These are phyloP conservation scores for Takashimella koratensis DNA, from an alignment of 1,284 basidiomycete genomes.

Conservation along the genomic window DNA sequence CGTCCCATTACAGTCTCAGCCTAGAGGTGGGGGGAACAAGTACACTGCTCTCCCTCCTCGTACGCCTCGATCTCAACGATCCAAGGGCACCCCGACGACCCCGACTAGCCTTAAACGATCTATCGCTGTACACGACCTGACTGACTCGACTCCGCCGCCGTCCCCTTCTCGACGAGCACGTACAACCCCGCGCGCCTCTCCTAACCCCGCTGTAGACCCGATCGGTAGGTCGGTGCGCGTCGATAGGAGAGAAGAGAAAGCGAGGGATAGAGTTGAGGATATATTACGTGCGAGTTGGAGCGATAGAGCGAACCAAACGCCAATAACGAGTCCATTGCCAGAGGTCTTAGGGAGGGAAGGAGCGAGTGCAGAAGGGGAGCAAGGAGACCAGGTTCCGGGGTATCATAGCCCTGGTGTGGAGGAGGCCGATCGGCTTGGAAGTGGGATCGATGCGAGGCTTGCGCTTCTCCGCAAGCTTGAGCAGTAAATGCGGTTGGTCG, in stretches of 20 bases:
- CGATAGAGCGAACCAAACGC: conserved; percentile 15
- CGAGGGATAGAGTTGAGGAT: conserved; percentile 21
- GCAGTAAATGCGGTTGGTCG: conserved; percentile 1
- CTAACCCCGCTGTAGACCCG: not conserved
- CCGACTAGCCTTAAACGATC: not conserved
- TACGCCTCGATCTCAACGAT: not conserved
- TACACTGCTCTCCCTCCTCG: not conserved
- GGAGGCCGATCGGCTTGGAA: conserved; percentile 8
- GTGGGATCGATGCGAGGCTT: conserved; percentile 23
- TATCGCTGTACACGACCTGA: not conserved
- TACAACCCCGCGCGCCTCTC: not conserved
- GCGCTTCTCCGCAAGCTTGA: conserved; percentile 15
- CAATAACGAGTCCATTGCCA: no score
- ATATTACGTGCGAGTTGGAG: conserved; percentile 27
- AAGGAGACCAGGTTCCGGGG: conserved; percentile 1
- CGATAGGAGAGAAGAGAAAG: conserved; percentile 12
- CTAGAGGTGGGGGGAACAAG: no score
- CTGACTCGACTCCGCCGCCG: not conserved
- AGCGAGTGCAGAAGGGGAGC: not conserved
- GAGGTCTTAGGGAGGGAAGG: not conserved
- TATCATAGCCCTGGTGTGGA: conserved; percentile 22
- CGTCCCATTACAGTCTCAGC: no score
- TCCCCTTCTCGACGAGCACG: no score
- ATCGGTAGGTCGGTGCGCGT: not conserved
- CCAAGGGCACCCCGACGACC: not conserved